Evolutionary conservation across 805 yeast genomes (phyloP).

Genomic region (Jamesozyma hellenica): DNA sequence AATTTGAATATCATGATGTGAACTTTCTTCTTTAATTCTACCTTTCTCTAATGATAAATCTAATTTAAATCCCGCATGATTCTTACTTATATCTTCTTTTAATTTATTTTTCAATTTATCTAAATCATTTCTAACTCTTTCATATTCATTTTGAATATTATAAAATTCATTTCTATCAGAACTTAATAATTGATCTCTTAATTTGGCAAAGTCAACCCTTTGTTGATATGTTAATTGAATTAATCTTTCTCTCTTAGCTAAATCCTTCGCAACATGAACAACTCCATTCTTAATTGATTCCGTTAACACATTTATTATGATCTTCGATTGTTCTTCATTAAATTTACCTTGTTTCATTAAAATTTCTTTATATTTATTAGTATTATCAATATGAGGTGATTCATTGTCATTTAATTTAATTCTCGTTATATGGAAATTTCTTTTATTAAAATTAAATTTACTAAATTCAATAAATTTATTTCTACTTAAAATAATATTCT

Average conservation of each 20-base stretch:
- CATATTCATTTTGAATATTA: conserved; percentile 76
- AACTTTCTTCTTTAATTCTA: conserved; percentile 85
- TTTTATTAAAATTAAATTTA: neutral
- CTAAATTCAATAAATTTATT: too few species aligned
- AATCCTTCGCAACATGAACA: conserved; percentile 56
- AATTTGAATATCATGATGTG: conserved; percentile 84
- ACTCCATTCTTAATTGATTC: conserved; percentile 75
- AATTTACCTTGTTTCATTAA: conserved; percentile 59
- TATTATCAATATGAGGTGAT: conserved; percentile 47
- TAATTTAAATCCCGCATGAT: conserved; percentile 79
- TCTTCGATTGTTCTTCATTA: conserved; percentile 63
- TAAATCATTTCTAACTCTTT: conserved; percentile 68
- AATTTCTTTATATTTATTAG: conserved; percentile 60
- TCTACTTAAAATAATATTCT: too few species aligned
- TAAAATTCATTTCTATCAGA: conserved; percentile 81
- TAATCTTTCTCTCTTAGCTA: conserved; percentile 78
- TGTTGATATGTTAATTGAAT: conserved; percentile 87
- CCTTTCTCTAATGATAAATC: conserved; percentile 93
- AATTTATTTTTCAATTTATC: conserved; percentile 78
- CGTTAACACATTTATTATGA: conserved; percentile 64
- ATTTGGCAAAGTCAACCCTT: conserved; percentile 90
- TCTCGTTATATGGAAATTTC: conserved; percentile 6
- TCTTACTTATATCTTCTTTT: conserved; percentile 84
- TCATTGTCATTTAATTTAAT: conserved; percentile 10
- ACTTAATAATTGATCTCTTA: conserved; percentile 83